Evolutionary conservation across 441 rosid genomes (phyloP), one percentile per base, ranked within the genome.

Genomic region (Corymbia citriodora): DNA sequence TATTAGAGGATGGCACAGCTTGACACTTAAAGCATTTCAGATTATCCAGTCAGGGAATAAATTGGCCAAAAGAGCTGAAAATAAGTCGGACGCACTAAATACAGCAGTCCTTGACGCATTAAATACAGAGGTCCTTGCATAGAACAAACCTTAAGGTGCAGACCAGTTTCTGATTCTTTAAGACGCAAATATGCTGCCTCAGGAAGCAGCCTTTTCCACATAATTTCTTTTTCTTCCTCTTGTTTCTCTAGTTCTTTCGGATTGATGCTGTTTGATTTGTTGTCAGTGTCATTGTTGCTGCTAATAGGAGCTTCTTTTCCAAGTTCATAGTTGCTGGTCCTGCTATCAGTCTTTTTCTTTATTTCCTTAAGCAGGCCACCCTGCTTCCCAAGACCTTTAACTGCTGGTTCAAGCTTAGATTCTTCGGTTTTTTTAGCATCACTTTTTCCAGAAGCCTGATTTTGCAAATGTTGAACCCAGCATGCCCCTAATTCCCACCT

Each of bases 401-500:
- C 96, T 87, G 96, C 93, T 81, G 96, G 94, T 92, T 95, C 96
- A 70, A 92, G 94, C 95, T 95, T 96, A 50, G 93, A 90, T 93
- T 96, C 97, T 95, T 97, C 99, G 90, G 93, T 92, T 92, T 93
- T 95, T 94, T 96, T 96, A 33, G 96, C 89, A 53, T 98, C 99
- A 57, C 89, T 95, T 95, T 96, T 97, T 90, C 95, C 98, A 27
- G 96, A 94, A 92, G 97, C 94, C 92, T 96, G 96, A 93, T 93
- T 96, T 93, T 96, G 97, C 90, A 96, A 91, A 93, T 96, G 98
- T 90, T 96, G 98, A 89, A 96, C 96, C 98, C 97, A 96, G 91
- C 97, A 96, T 72, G 97, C 98, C 92, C 98, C 98, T 83, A 96
- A 92, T 91, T 96, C 98, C 98, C 98, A 96, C 93, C 97, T 95